These are phyloP conservation scores for Phytophthora ramorum DNA, from an alignment of 352 stramenopile genomes.

Conservation along the genomic window DNA sequence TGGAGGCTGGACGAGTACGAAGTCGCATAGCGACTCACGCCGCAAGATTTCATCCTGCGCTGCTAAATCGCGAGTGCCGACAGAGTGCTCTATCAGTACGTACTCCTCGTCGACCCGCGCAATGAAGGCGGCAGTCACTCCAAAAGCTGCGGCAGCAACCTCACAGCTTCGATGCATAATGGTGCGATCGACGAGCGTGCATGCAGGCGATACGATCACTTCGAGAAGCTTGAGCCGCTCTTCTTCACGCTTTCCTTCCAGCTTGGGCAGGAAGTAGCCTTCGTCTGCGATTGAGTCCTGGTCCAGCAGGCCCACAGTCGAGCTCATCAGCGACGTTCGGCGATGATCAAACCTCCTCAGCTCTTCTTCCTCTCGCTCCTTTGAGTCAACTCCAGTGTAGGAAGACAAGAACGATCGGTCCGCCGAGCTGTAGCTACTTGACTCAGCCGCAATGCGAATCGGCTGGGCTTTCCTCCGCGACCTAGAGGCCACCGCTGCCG, in stretches of 20 bases:
- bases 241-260: conserved; percentile 48
- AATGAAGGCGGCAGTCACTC: conserved; percentile 58
- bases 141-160: conserved; percentile 51
- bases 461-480: conserved; percentile 21
- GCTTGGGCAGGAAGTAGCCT: conserved; percentile 47
- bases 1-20: conserved; percentile 55
- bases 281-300: conserved; percentile 50
- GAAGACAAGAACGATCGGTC: conserved; percentile 28
- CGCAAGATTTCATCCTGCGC: conserved; percentile 47
- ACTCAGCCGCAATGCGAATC: conserved; percentile 44
- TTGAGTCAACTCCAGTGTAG: conserved; percentile 17
- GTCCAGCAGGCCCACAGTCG: conserved; percentile 55
- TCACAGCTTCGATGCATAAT: conserved; percentile 69
- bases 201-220: conserved; percentile 62
- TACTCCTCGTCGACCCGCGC: conserved; percentile 57
- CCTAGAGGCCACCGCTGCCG: conserved; percentile 33
- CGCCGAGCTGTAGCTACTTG: conserved; percentile 54
- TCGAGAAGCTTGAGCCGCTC: conserved; percentile 58
- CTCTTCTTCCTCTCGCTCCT: conserved; percentile 42
- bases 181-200: conserved; percentile 60
- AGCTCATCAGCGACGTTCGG: conserved; percentile 64
- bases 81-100: conserved; percentile 57
- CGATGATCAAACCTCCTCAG: conserved; percentile 35
- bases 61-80: conserved; percentile 36
- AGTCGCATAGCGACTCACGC: conserved; percentile 61